Evolutionary conservation across 805 yeast species (phyloP), one percentile per base, ranked within the genome.

Genomic region (Dipodascopsis uninucleata): DNA sequence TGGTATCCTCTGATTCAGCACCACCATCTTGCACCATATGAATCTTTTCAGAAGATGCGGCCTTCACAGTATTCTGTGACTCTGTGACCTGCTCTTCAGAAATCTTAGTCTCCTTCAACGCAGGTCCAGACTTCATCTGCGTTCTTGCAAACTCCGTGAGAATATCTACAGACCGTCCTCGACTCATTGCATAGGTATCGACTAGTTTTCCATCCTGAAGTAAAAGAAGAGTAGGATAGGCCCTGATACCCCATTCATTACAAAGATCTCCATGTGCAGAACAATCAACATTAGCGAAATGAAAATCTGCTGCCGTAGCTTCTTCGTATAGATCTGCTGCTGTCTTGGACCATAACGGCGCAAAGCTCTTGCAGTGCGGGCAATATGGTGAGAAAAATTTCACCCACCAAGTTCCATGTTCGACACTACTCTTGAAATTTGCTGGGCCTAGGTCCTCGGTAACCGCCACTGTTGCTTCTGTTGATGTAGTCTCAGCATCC

Each of bases 361-460:
- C 93, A 41, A 93, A 67, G 5, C 67, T 71, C 50, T 69, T 74
- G 67, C 98, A 93, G 65, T 90, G 97, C 5, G 69, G 62, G 62
- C 98, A 93, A 58, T 81, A 81, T 0, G 98, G 98, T 25, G 96
- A 86, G 61, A 67, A 93, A 65, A 87, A 89, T 66, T 90, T 96
- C 26, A 90, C 81, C 59, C 90, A 72, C 58, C 88, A 82, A 17
- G 80, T 66, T 2, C 82, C 82, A 7, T 71, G 21, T 4, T 35
- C 28, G 26, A 48, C 28, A 9, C 36, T 23, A 9, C 32, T 6
- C 25, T 33, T 17, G 47, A 48, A 47, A 18, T 39, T 9, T 7
- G 25, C 23, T 14, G 49, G 35, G 39, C 39, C 53, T 18, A 50
- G 47, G 24, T 50, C 46, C 25, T 43, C 40, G n/a, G 53, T 43